Conservation (phyloP, 352 stramenopile genomes). For the Pythium aristosporum region DNA sequence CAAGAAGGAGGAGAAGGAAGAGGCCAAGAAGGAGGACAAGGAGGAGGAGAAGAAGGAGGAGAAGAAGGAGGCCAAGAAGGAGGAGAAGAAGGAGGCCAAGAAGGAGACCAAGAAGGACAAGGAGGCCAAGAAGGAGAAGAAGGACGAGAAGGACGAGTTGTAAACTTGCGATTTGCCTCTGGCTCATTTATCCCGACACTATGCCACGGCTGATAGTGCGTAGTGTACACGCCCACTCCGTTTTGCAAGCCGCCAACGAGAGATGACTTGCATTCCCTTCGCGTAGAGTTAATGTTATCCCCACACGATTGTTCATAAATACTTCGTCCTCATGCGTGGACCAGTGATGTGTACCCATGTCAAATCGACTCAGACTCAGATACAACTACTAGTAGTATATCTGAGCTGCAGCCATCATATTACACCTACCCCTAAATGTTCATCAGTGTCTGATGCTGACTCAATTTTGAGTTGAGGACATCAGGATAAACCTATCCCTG, state of each 20-base stretch:
- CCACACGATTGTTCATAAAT: constrained; percentile 3
- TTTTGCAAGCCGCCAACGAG: too few relatives aligned
- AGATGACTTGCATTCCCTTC: background rate
- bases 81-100: background rate
- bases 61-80: too few relatives aligned
- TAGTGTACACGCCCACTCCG: constrained; percentile 4
- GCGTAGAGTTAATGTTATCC: constrained; percentile 26
- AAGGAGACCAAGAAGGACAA: constrained; percentile 20
- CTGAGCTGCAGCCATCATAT: too few relatives aligned
- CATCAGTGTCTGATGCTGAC: too few relatives aligned
- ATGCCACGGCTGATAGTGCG: background rate
- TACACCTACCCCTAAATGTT: too few relatives aligned
- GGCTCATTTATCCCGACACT: constrained; percentile 21
- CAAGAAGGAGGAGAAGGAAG: constrained; percentile 49
- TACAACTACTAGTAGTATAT: too few relatives aligned
- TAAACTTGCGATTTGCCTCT: constrained; percentile 7
- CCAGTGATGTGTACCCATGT: background rate
- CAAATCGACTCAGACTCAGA: background rate
- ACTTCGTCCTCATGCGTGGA: background rate
- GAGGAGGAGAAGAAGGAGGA: background rate
- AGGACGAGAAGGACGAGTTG: constrained; percentile 28
- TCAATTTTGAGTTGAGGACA: too few relatives aligned
- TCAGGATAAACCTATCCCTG: too few relatives aligned
- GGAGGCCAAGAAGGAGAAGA: constrained; percentile 29
- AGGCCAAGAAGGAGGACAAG: constrained; percentile 37